Evolutionary conservation across 305 asterid genomes (phyloP), one percentile per base, ranked within the genome.

Genomic region (Fraxinus sp.): DNA sequence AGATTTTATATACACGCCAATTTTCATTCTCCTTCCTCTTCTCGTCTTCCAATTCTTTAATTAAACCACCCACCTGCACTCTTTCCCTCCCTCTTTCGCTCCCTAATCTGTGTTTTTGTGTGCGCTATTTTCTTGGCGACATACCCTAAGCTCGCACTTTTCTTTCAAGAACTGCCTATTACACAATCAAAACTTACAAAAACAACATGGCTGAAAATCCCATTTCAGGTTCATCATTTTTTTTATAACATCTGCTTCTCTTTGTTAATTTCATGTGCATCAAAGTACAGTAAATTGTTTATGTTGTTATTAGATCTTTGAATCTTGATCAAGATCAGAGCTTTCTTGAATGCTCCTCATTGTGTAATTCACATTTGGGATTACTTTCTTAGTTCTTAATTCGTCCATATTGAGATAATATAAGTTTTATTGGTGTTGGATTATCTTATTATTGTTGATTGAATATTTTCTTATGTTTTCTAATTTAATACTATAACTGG

Each of bases 181-280:
- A 24, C 82, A 36, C 83, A 80, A 9, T 72, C 16, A 16, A 16
- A 52, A 52, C 75, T 35, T 37, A 70, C 11, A 73, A 71, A 80
- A 78, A 52, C 52, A 74, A 52, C 86, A 93, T 94, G 98, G 91
- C 91, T 37, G 85, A 84, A 8, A 78, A 86, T 46, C 86, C 92
- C 86, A 81, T 86, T 78, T 89, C 95, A 89, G 98, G 98, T 92
- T 80, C 33, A 52, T 80, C 24, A 64, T 79, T 66, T 79, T n/a
- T 57, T 62, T 44, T 10, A 13, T 80, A 4, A 2, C 35, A 16
- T 28, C 33, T 16, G 26, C 1, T 46, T 35, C 3, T 57, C 16
- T 0, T 5, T 59, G 18, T 77, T 78, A 7, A 52, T 49, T 82
- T 80, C 39, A 74, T 13, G 44, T 13, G 72, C 16, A 20, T 22